phyloP scores from a whole-genome alignment of 768 basidiomycete genomes.

The Mycena rosella region DNA sequence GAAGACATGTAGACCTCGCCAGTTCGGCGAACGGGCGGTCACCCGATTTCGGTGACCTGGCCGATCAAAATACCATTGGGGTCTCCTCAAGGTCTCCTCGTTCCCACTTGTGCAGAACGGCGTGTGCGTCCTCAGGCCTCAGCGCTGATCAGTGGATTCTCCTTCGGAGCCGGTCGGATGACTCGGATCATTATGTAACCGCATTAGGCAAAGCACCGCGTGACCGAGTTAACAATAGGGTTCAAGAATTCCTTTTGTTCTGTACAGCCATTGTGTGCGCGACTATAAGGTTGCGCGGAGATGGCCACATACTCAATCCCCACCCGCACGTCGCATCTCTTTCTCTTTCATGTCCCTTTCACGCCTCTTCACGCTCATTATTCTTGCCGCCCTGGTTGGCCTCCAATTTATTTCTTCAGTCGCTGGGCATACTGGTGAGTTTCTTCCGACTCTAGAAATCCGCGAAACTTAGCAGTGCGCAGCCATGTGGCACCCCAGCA shows the following conservation, averaged over 20 bases:
- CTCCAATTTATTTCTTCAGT: slow-evolving; percentile 1
- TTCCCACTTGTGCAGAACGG: too few relatives aligned
- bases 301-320: background rate
- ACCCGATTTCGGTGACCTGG: too few relatives aligned
- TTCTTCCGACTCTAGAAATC: background rate
- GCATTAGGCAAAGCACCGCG: background rate
- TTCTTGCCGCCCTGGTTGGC: slow-evolving; percentile 32
- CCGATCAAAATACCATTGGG: too few relatives aligned
- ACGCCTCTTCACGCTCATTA: slow-evolving; percentile 31
- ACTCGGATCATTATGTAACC: background rate
- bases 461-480: background rate
- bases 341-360: slow-evolving; percentile 23
- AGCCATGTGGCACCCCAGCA: slow-evolving; percentile 70
- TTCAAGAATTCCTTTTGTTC: background rate
- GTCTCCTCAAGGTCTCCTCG: too few relatives aligned
- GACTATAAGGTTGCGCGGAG: background rate
- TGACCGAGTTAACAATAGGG: background rate
- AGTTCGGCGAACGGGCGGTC: too few relatives aligned
- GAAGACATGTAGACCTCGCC: too few relatives aligned
- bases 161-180: too few relatives aligned
- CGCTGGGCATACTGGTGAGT: slow-evolving; percentile 30
- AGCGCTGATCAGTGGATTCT: too few relatives aligned
- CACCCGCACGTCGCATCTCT: background rate
- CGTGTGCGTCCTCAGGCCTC: too few relatives aligned
- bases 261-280: background rate